These are phyloP conservation scores for Aspergillus ruber DNA, from an alignment of 2,329 filamentous ascomycete genomes.

Conservation along the genomic window DNA sequence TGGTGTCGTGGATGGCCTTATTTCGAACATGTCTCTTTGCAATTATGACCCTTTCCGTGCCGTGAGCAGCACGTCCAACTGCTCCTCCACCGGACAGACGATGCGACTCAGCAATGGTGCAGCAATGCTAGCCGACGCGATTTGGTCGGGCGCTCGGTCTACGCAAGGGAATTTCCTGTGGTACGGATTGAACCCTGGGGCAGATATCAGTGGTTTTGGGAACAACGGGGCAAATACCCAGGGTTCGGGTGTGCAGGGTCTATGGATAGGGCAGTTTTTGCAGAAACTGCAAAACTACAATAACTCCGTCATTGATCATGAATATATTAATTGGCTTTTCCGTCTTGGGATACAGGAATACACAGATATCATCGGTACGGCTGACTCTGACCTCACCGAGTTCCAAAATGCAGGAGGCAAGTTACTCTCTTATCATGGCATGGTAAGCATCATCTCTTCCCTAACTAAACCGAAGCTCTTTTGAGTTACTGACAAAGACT, in stretches of 20 bases:
- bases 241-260: too few species aligned
- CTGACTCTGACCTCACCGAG: not conserved
- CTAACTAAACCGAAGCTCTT: not conserved
- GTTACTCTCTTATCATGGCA: constrained; percentile 1
- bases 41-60: constrained; percentile 2
- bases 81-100: not conserved
- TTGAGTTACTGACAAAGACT: not conserved
- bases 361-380: not conserved
- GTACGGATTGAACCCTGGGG: constrained; percentile 19
- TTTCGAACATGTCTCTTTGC: constrained; percentile 1
- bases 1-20: constrained; percentile 2
- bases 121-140: constrained; percentile 4
- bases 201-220: constrained; percentile 5
- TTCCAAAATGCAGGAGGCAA: constrained; percentile 2
- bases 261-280: not conserved
- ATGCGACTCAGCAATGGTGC: constrained; percentile 3
- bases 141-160: constrained; percentile 18
- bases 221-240: too few species aligned
- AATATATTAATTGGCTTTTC: not conserved
- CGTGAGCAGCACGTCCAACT: not conserved
- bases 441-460: not conserved
- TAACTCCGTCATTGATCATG: not conserved
- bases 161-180: constrained; percentile 44
- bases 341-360: not conserved
- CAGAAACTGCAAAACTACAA: not conserved